Percentiles rank a stretch among this genome's conserved stretches.
These are phyloP conservation scores for Jatropha multifida DNA, from an alignment of 441 rosid genomes.

Conservation along the genomic window DNA sequence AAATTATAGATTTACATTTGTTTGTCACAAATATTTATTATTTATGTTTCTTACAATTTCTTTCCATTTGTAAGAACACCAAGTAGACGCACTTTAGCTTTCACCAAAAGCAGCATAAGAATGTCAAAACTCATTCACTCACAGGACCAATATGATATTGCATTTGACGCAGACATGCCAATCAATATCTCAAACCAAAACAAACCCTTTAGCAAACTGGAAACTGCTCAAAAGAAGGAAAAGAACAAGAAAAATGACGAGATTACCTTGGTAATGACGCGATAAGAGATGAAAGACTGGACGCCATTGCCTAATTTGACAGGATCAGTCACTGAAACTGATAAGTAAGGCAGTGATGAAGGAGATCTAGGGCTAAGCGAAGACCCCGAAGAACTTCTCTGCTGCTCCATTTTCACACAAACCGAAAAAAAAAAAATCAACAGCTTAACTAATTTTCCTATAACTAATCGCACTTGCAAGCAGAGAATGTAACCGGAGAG, in stretches of 20 bases:
- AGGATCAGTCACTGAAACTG: slow-evolving; percentile 89
- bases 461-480: background rate
- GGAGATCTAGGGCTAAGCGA: slow-evolving; percentile 91
- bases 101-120: background rate
- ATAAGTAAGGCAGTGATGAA: slow-evolving; percentile 62
- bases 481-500: background rate
- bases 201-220: background rate
- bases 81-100: background rate
- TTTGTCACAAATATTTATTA: no score
- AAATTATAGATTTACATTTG: no score
- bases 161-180: background rate
- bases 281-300: slow-evolving; percentile 88
- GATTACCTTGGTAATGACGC: slow-evolving; percentile 86
- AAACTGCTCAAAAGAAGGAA: background rate
- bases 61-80: no score
- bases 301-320: slow-evolving; percentile 98
- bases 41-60: no score
- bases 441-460: background rate
- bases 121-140: background rate
- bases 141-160: background rate
- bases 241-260: background rate
- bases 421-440: background rate
- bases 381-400: slow-evolving; percentile 56
- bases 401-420: slow-evolving; percentile 44
- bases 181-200: background rate